phyloP scores from a whole-genome alignment of 352 stramenopile species.

The Globisporangium canariense region DNA sequence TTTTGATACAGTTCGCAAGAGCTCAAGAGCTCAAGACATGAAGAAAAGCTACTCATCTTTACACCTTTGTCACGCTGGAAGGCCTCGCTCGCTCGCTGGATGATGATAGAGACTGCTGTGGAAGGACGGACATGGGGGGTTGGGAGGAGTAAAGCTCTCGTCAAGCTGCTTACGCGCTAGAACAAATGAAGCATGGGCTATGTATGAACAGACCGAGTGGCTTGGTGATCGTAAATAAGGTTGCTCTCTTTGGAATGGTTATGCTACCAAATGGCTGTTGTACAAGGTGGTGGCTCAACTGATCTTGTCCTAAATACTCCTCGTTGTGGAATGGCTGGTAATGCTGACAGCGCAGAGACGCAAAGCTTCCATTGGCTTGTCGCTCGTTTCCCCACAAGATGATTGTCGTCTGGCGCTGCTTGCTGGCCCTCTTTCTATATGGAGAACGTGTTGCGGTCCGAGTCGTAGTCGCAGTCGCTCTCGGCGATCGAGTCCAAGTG shows the following conservation, averaged over 20 bases:
- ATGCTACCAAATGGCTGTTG: not conserved
- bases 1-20: no score
- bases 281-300: not conserved
- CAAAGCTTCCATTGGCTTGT: conserved; percentile 5
- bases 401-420: not conserved
- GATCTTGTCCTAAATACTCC: not conserved
- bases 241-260: not conserved
- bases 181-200: not conserved
- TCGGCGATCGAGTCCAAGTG: conserved; percentile 42
- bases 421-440: not conserved
- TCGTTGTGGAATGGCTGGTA: not conserved
- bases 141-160: not conserved
- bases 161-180: not conserved
- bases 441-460: conserved; percentile 22
- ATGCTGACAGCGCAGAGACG: not conserved
- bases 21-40: no score
- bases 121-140: no score
- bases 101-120: no score
- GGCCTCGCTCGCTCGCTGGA: no score
- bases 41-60: no score
- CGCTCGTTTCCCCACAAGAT: no score
- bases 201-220: not conserved
- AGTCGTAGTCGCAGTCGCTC: conserved; percentile 26
- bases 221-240: not conserved
- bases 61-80: no score